Base-by-base conservation (phyloP, 2,329 filamentous ascomycete species). In the Tetracladium maxilliforme region DNA sequence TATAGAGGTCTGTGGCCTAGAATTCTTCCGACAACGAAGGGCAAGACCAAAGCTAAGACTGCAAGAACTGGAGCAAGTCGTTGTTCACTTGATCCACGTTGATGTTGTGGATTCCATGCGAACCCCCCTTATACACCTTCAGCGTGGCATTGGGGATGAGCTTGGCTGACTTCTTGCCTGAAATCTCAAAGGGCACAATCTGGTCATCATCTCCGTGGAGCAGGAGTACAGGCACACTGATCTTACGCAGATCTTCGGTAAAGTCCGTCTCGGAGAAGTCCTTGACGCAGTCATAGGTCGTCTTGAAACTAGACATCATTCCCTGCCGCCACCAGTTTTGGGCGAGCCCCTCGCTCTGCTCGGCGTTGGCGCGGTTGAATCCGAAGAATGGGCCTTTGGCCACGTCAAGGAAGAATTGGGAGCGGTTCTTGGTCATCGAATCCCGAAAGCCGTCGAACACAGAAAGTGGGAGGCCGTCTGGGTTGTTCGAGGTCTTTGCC, bases 201-300 rank as follows among this genome's bases (percentile, higher is more conserved):
- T 54, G 51, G 30, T 56, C 52, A 35, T 52, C 51, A 19, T 48
- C 42, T 1, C 52, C 52, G 37, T 56, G 52, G 4, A 56, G 34
- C 19, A 54, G 29, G 22, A 56, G 32, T 4, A 51, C 44, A 1
- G 52, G 52, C 22, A 56, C 45, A 23, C 52, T 38, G 17, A 51
- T 45, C 9, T 39, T 47, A 34, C 47, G 47, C 25, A 56, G 30
- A 32, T 54, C 51, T 21, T 48, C 48, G 1, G 48, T 50, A 14
- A 49, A 43, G 35, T 56, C 49, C 4, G 51, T 55, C 38, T 54
- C 51, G 1, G 48, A 51, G 24, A 55, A 54, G 6, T 43, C 47
- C 28, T 41, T 45, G 36, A 54, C 42, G 23, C 43, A 52, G 28
- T 56, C 51, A 29, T 56, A 55, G 1, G 46, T 38, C 13, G 34